Conservation (phyloP, 805 yeast species). For the Candida adriatica region DNA sequence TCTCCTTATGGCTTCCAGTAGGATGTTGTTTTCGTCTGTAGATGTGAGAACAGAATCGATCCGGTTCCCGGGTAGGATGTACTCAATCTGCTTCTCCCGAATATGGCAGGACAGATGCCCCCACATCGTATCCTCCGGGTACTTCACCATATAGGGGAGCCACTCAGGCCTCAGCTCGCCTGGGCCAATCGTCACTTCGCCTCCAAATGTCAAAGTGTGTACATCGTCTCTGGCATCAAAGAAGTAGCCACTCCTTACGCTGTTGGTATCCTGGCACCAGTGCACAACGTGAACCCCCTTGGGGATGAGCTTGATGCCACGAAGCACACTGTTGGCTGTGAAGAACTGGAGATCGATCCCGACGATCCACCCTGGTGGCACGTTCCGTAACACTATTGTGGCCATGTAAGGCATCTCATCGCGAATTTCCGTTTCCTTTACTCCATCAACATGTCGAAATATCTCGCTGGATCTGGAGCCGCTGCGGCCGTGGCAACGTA, state of each 20-base stretch:
- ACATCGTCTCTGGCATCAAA: conserved; percentile 30
- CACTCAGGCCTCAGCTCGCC: conserved; percentile 23
- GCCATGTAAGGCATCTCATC: conserved; percentile 1
- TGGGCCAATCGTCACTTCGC: conserved; percentile 26
- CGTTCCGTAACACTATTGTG: conserved; percentile 24
- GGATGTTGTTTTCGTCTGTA: conserved; percentile 37
- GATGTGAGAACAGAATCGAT: conserved; percentile 43
- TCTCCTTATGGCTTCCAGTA: conserved; percentile 31
- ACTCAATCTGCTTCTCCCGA: conserved; percentile 23
- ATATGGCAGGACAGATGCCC: conserved; percentile 15
- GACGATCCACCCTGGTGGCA: conserved; percentile 30
- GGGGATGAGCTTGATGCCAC: conserved; percentile 46
- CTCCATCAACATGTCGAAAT: too few species aligned
- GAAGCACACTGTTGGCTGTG: conserved; percentile 30
- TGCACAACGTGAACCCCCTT: conserved; percentile 51
- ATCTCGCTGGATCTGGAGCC: conserved; percentile 11
- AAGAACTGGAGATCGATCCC: conserved; percentile 49
- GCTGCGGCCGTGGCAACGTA: conserved; percentile 29
- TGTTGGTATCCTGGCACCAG: conserved; percentile 33
- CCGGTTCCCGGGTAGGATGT: conserved; percentile 21
- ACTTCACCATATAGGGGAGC: conserved; percentile 34
- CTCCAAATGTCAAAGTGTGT: conserved; percentile 25
- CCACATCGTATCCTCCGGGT: conserved; percentile 31
- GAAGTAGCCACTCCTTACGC: conserved; percentile 35
- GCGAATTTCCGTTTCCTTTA: too few species aligned